Base-by-base conservation (phyloP, 1,284 basidiomycete species). In the Ustilago cynodontis region DNA sequence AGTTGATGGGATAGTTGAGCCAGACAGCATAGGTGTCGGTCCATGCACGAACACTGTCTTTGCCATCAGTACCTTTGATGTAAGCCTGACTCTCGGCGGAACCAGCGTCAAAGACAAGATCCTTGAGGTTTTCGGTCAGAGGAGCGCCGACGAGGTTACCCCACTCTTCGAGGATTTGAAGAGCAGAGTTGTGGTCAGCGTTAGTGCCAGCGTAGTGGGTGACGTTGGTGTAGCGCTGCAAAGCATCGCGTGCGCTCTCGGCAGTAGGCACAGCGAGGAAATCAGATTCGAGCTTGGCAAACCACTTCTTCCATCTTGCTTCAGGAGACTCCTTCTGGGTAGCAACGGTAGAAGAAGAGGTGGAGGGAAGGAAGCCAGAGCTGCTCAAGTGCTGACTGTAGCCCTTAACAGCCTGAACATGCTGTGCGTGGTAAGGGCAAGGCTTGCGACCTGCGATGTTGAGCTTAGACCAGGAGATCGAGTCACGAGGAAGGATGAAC, bases 21-120 rank as follows among this genome's bases (percentile, higher is more conserved):
- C 79, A 83, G 20, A 82, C 79, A n/a, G 78, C 61, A 63, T 85
- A 85, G 9, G 82, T 85, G 59, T 86, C 84, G 14, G 75, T 77
- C 78, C 82, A 86, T 0, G 81, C 83, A 16, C 81, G 72, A 5
- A 72, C 67, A 26, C 62, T 56, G n/a, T 57, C 16, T n/a, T 65
- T 60, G 33, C 39, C 63, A 5, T 51, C 11, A 10, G 41, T 24
- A 24, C 73, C 79, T 14, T 50, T 77, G 59, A 85, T 69, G 56
- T 71, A 74, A 2, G 74, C 65, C 55, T 76, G 78, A 16, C 68
- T 71, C 26, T 81, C 55, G 31, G 59, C 3, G 9, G 79, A 76
- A 28, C 84, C 84, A 8, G 84, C 82, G n/a, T 86, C 83, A 31
- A 78, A 82, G 53, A 86, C 70, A 33, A 73, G 58, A 0, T 78